Percentiles rank a stretch among this genome's conserved stretches.
Conservation (phyloP, 2,329 filamentous ascomycete genomes). For the Trichoderma arundinaceum region DNA sequence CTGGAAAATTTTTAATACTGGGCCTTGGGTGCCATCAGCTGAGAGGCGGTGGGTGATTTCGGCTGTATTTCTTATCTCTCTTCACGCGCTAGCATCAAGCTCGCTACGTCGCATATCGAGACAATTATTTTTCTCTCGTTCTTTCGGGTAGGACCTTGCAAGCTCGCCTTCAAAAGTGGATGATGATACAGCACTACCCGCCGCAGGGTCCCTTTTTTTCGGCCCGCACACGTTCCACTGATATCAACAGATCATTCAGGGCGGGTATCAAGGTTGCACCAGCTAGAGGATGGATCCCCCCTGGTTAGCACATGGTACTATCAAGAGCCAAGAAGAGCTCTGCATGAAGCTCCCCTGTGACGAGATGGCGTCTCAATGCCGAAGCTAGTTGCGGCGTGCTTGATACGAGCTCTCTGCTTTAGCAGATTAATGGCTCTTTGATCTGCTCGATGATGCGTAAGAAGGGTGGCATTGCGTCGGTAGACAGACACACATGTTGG, state of each 20-base stretch:
- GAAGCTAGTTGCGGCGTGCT: slow-evolving; percentile 6
- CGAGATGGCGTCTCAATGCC: slow-evolving; percentile 12
- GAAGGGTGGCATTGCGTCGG: not conserved
- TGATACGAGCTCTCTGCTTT: not conserved
- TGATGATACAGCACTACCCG: slow-evolving; percentile 2
- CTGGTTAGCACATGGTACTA: slow-evolving; percentile 19
- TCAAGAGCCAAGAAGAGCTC: slow-evolving; percentile 4
- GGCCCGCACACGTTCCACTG: slow-evolving; percentile 25
- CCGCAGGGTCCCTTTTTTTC: slow-evolving; percentile 23
- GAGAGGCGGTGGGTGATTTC: slow-evolving; percentile 3
- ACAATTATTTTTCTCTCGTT: not conserved
- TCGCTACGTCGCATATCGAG: too few relatives aligned
- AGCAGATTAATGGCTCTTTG: not conserved
- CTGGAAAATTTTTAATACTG: not conserved
- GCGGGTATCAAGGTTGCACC: slow-evolving; percentile 13
- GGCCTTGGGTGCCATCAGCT: slow-evolving; percentile 10
- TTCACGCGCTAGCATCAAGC: not conserved
- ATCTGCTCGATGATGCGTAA: not conserved
- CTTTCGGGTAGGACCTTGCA: not conserved
- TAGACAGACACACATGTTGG: not conserved
- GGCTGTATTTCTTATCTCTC: not conserved
- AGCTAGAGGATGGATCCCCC: slow-evolving; percentile 1
- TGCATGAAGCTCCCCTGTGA: not conserved
- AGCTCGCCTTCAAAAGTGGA: slow-evolving; percentile 1
- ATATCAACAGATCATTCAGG: slow-evolving; percentile 24